These are phyloP conservation scores for Tuber melanosporum DNA, from an alignment of 495 filamentous ascomycete species.

Conservation along the genomic window DNA sequence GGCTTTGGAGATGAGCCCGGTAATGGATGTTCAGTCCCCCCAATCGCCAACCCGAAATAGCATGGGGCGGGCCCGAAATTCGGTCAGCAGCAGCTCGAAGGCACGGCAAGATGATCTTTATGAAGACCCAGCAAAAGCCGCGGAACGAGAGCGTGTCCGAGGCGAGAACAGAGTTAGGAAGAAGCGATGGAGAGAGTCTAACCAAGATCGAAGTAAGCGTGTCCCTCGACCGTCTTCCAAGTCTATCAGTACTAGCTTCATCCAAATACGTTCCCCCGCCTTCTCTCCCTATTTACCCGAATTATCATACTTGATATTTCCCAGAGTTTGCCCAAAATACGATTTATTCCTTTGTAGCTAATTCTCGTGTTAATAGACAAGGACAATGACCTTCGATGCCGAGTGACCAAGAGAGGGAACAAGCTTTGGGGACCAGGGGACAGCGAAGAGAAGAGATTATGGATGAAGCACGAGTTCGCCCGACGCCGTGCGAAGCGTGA, in stretches of 20 bases:
- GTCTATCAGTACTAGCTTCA: neutral
- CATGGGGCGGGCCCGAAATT: neutral
- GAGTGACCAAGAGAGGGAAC: constrained; percentile 43
- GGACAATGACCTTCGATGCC: constrained; percentile 44
- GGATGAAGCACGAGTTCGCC: constrained; percentile 43
- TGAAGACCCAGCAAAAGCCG: constrained; percentile 36
- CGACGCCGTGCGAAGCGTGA: constrained; percentile 40
- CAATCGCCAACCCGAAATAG: neutral
- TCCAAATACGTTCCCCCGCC: neutral
- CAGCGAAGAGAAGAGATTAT: constrained; percentile 33
- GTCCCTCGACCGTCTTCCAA: neutral
- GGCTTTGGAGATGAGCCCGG: neutral
- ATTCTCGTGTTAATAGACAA: constrained; percentile 36
- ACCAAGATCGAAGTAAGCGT: constrained; percentile 43
- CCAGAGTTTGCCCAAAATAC: neutral
- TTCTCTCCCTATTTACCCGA: neutral
- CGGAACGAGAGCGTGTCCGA: constrained; percentile 42
- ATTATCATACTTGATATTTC: neutral
- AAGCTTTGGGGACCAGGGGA: constrained; percentile 35
- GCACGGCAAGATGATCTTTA: constrained; percentile 14
- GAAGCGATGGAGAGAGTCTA: constrained; percentile 44
- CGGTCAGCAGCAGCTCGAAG: neutral
- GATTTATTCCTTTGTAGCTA: neutral
- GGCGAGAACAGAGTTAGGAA: constrained; percentile 43
- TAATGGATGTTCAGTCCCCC: neutral